These are phyloP conservation scores for Dalechampia spathulata DNA, from an alignment of 441 rosid genomes.

Conservation along the genomic window DNA sequence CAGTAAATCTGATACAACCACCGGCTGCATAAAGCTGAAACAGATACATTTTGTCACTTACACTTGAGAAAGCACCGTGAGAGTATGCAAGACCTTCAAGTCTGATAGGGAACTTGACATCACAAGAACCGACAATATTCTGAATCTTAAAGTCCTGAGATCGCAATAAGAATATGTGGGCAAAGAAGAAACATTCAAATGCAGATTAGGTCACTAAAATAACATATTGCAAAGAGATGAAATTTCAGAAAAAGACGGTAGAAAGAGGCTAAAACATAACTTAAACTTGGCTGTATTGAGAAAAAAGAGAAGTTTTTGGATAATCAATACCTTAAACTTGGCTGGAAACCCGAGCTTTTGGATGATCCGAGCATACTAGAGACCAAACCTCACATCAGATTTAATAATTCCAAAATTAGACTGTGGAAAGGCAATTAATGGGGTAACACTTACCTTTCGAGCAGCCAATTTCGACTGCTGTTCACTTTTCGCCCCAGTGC, in stretches of 20 bases:
- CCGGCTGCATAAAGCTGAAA: too few species aligned
- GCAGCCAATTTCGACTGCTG: slow-evolving; percentile 73
- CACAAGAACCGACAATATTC: slow-evolving; percentile 78
- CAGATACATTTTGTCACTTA: slow-evolving; percentile 20
- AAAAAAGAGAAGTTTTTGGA: neutral
- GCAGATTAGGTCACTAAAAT: too few species aligned
- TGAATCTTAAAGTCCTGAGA: slow-evolving; percentile 77
- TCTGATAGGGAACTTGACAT: slow-evolving; percentile 69
- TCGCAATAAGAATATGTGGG: slow-evolving; percentile 3
- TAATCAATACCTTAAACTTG: slow-evolving; percentile 59
- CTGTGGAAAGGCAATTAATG: slow-evolving; percentile 3
- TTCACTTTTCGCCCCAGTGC: slow-evolving; percentile 85
- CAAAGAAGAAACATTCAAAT: too few species aligned
- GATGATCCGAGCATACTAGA: slow-evolving; percentile 69
- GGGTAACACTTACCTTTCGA: slow-evolving; percentile 43
- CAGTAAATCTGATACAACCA: too few species aligned
- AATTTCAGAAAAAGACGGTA: neutral
- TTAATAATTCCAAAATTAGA: neutral
- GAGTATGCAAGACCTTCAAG: slow-evolving; percentile 78
- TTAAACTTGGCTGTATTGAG: too few species aligned
- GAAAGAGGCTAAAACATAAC: neutral
- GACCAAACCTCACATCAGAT: slow-evolving; percentile 13
- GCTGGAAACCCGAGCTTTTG: slow-evolving; percentile 83
- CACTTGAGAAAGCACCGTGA: slow-evolving; percentile 75
- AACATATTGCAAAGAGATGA: too few species aligned